Evolutionary conservation across 208 protist genomes (phyloP), one percentile per base, ranked within the genome.

Genomic region (Phytomonas sp.): DNA sequence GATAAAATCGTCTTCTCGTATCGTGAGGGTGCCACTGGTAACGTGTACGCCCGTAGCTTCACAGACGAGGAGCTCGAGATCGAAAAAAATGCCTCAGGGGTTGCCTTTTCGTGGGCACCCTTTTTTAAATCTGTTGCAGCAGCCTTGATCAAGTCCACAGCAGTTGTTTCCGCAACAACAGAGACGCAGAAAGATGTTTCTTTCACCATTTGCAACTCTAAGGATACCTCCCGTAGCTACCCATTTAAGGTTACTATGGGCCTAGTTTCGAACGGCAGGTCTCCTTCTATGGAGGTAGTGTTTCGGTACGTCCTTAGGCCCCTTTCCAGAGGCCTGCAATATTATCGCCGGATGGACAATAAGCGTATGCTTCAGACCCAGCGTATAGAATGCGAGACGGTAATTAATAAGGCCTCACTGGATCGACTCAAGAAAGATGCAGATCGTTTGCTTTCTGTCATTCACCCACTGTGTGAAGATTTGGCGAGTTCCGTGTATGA

Each of bases 61-160:
- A 91, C 83, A 0, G 85, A 95, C 67, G 77, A 65, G 5, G 81
- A 93, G 71, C 80, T 95, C 11, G 62, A 62, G 0, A 72, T 76
- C 28, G 81, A 77, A 32, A 93, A 94, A 69, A 77, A 88, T n/a
- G 61, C 61, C 4, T 66, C 78, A 13, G 77, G 75, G 17, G 76
- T 91, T 31, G 53, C 67, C 53, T 80, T 91, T 69, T 72, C 75
- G 36, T 95, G 89, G 88, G 85, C 83, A 0, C 78, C 84, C 15
- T 95, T 95, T 76, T 95, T 93, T 74, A 95, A 94, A 68, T 94
- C 89, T 23, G 68, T 97, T 26, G 87, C 88, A 3, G 83, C 85
- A 8, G 89, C 83, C 40, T 46, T 93, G 26, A 77, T 92, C 62
- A 97, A 94, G 61, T 66, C 66, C 29, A 92, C 81, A 71, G 88